A percentile compares a stretch with the other conserved stretches of the same genome.
Evolutionary conservation across 495 filamentous ascomycete species (phyloP).

Genomic region (Podospora didyma): DNA sequence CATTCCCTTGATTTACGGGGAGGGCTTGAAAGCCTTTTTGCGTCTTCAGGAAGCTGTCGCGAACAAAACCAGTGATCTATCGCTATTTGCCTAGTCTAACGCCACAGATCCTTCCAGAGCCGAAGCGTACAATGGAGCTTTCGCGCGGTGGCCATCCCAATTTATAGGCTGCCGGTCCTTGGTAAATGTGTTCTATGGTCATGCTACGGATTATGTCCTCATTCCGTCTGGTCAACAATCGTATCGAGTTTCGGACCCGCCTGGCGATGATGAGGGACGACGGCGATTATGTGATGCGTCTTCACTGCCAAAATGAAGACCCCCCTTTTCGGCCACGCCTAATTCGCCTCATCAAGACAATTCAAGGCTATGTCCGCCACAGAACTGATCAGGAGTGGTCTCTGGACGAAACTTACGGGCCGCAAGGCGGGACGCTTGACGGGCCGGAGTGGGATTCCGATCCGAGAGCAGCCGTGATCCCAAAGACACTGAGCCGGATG

Average conservation of each 20-base stretch:
- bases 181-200: no score
- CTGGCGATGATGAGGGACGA: neutral
- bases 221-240: neutral
- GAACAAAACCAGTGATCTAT: slow-evolving; percentile 14
- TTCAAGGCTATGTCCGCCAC: no score
- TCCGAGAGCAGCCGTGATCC: no score
- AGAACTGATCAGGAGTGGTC: no score
- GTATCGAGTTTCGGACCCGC: neutral
- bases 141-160: neutral
- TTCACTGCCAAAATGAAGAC: no score
- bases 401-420: no score
- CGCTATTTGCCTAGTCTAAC: slow-evolving; percentile 28
- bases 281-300: neutral
- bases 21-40: slow-evolving; percentile 25
- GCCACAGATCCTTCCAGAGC: slow-evolving; percentile 12
- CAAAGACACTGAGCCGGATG: no score
- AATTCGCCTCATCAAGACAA: no score
- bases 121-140: neutral
- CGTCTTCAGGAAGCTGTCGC: slow-evolving; percentile 28
- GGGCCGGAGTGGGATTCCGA: no score
- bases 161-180: neutral
- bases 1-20: slow-evolving; percentile 34
- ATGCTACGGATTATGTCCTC: no score
- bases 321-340: no score
- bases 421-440: no score